Evolutionary conservation across 805 yeast species (phyloP).

Genomic region (Nakazawaea ishiwadae): DNA sequence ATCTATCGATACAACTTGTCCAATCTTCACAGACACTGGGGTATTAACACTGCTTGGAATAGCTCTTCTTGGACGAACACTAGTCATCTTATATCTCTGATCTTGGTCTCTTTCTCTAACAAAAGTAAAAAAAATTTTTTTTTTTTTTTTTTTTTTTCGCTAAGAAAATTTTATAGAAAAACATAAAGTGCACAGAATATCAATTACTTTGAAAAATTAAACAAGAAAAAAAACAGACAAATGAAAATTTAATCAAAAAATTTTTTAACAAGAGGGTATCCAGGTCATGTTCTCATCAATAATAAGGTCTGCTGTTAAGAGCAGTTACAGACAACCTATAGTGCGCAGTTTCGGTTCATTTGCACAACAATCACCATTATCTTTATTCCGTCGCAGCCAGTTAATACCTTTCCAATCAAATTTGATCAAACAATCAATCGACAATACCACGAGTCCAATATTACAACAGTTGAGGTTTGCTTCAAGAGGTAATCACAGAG

Average conservation of each 20-base stretch:
- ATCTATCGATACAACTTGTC: constrained; percentile 14
- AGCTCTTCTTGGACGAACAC: constrained; percentile 36
- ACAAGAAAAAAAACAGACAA: constrained; percentile 9
- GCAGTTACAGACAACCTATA: no score
- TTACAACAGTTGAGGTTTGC: constrained; percentile 14
- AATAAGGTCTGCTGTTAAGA: constrained; percentile 8
- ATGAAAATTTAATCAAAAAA: no score
- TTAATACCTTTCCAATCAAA: constrained; percentile 5
- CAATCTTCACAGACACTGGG: constrained; percentile 36
- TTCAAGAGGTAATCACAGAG: constrained; percentile 32
- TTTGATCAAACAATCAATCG: constrained; percentile 16
- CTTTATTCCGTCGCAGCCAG: constrained; percentile 14
- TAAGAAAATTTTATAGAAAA: no score
- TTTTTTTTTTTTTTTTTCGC: neutral
- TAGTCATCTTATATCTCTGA: constrained; percentile 19
- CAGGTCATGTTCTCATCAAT: constrained; percentile 4
- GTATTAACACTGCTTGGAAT: constrained; percentile 40
- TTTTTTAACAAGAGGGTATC: no score
- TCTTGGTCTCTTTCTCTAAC: neutral
- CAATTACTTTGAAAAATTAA: constrained; percentile 16
- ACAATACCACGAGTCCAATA: no score
- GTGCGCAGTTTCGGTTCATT: constrained; percentile 1
- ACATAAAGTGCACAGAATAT: no score
- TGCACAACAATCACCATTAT: constrained; percentile 1
- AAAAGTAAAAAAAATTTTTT: neutral